Evolutionary conservation across 352 stramenopile genomes (phyloP), one percentile per base, ranked within the genome.

Genomic region (Aphanomyces euteiches): DNA sequence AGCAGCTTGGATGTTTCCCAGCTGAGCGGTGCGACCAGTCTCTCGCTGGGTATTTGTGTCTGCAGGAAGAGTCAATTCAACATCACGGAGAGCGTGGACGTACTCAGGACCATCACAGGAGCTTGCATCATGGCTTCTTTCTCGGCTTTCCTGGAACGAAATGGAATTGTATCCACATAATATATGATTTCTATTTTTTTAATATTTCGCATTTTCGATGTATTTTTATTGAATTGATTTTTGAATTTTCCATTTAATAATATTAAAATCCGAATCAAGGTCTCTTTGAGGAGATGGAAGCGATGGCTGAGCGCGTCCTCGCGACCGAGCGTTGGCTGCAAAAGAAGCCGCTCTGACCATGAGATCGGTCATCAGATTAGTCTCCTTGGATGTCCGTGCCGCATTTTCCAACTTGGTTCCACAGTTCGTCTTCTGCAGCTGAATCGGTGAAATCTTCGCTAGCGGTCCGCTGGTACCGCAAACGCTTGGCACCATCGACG

Each of bases 1-100:
- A 47, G 97, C 97, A 21, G 97, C 97, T 64, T 95, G 79, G 73
- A 99, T 99, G 83, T 99, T 99, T 60, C 92, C 92, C 47, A 99
- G 79, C 82, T 99, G 97, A 37, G 97, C 97, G 69, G 97, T 97
- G 69, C 97, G 90, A 36, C 98, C 98, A 41, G 96, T 99, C 78
- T 99, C 93, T 72, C 98, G 91, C 83, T 98, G 97, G 43, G 97
- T 99, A 81, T 99, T 99, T 56, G 93, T 89, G 82, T 99, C 88
- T 94, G 65, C 3, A 53, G 21, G 7, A 47, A 40, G 6, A n/a
- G 3, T 48, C 6, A 37, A 70, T 47, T 63, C 7, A 45, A 5
- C 36, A 34, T 12, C 41, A 10, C 57, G 13, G 17, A 19, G 43
- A 3, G 12, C 6, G 21, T 5, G 12, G 41, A 94, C 90, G 82